phyloP scores from a whole-genome alignment of 768 basidiomycete genomes.

The Hericium alpestre region DNA sequence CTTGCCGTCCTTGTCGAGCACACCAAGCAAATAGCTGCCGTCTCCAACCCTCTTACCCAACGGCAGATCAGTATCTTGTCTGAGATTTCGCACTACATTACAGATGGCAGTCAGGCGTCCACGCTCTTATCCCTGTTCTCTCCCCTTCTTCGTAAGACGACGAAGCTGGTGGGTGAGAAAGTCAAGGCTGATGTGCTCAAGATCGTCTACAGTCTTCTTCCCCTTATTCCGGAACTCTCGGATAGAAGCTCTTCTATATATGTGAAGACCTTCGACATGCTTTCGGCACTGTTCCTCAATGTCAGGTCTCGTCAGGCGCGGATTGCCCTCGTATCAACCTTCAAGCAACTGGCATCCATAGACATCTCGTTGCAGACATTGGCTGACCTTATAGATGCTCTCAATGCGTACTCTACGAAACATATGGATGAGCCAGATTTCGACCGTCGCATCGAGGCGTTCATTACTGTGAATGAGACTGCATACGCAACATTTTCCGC shows the following conservation, averaged over 20 bases:
- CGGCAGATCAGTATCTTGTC: constrained; percentile 79
- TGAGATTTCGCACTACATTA: constrained; percentile 62
- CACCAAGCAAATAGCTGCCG: constrained; percentile 36
- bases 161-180: constrained; percentile 72
- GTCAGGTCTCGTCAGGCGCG: constrained; percentile 66
- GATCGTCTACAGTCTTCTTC: constrained; percentile 56
- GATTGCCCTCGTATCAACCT: constrained; percentile 54
- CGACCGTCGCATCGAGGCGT: constrained; percentile 71
- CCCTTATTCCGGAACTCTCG: constrained; percentile 52
- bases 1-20: constrained; percentile 60
- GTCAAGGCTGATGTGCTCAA: constrained; percentile 74
- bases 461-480: constrained; percentile 62
- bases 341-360: constrained; percentile 40
- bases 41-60: constrained; percentile 60
- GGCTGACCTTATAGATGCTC: constrained; percentile 44
- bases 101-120: constrained; percentile 60
- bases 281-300: constrained; percentile 70
- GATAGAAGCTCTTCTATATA: constrained; percentile 34
- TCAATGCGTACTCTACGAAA: constrained; percentile 81
- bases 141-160: constrained; percentile 70
- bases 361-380: constrained; percentile 37
- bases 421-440: constrained; percentile 91
- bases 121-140: constrained; percentile 62
- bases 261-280: constrained; percentile 45
- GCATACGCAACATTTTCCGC: constrained; percentile 38